Evolutionary conservation across 805 yeast species (phyloP).

Genomic region (Metschnikowia picachoensis): DNA sequence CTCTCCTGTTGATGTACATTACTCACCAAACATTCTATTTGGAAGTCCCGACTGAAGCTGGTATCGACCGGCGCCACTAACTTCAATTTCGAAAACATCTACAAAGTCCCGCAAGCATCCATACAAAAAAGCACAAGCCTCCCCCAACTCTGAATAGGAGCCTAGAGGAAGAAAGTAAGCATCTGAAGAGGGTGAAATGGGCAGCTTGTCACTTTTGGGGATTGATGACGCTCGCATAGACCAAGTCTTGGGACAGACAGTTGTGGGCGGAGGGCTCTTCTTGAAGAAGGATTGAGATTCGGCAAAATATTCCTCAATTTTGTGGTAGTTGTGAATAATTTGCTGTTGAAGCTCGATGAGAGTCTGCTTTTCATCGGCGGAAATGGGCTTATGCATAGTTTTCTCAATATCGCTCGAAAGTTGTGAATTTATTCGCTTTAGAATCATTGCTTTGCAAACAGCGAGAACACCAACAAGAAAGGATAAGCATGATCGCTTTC

Average conservation of each 20-base stretch:
- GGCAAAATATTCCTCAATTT: constrained; percentile 22
- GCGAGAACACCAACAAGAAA: constrained; percentile 25
- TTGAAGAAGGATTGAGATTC: constrained; percentile 26
- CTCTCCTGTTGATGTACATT: background rate
- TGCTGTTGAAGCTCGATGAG: constrained; percentile 28
- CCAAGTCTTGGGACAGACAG: constrained; percentile 32
- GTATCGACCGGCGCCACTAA: constrained; percentile 13
- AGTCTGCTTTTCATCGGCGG: constrained; percentile 18
- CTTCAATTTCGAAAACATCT: constrained; percentile 19
- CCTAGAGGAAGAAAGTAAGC: constrained; percentile 37
- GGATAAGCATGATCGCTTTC: constrained; percentile 12
- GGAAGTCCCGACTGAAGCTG: constrained; percentile 11
- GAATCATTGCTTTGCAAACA: constrained; percentile 27
- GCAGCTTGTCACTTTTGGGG: constrained; percentile 3
- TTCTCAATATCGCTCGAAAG: too few relatives aligned
- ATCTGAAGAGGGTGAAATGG: constrained; percentile 23
- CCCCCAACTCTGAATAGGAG: constrained; percentile 30
- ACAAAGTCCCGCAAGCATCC: constrained; percentile 31
- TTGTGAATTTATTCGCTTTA: constrained; percentile 27
- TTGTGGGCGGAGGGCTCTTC: constrained; percentile 24
- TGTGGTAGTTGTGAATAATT: constrained; percentile 23
- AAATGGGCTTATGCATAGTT: constrained; percentile 6
- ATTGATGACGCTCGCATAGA: constrained; percentile 16
- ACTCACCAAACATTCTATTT: background rate
- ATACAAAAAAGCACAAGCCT: constrained; percentile 29